Evolutionary conservation across 805 yeast genomes (phyloP).

Genomic region (Schwanniomyces sp.): DNA sequence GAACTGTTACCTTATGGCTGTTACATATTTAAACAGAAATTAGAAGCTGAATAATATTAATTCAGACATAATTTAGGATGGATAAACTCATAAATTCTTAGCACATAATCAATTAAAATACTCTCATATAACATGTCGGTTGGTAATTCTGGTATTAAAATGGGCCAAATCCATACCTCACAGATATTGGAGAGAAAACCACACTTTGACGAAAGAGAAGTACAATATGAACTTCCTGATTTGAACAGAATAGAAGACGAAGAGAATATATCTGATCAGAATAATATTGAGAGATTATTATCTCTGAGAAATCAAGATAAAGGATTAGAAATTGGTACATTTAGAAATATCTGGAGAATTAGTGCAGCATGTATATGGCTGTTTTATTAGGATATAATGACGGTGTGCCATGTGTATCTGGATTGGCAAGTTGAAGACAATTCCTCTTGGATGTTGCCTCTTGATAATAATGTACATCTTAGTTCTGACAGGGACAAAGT

Average conservation of each 20-base stretch:
- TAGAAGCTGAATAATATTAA: too few relatives aligned
- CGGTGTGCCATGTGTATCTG: conserved; percentile 27
- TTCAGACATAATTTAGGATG: too few relatives aligned
- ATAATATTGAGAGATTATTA: neutral
- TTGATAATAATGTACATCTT: conserved; percentile 44
- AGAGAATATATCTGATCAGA: neutral
- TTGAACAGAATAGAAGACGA: neutral
- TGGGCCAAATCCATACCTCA: neutral
- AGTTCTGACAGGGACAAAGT: conserved; percentile 48
- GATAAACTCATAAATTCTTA: too few relatives aligned
- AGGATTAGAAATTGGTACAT: conserved; percentile 13
- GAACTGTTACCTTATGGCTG: too few relatives aligned
- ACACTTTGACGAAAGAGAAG: neutral
- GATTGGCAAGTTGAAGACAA: conserved; percentile 17
- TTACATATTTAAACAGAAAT: too few relatives aligned
- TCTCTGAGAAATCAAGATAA: neutral
- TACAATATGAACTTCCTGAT: neutral
- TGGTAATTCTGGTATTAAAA: neutral
- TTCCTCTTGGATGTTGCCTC: conserved; percentile 31
- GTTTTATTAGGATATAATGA: conserved; percentile 22
- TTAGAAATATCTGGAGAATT: conserved; percentile 17
- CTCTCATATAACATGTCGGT: neutral
- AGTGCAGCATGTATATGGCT: conserved; percentile 17
- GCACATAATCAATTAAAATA: neutral
- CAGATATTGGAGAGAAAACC: conserved; percentile 3